A percentile compares a stretch with the other conserved stretches of the same genome.
These are phyloP conservation scores for Ceratocystis huliohia DNA, from an alignment of 2,329 filamentous ascomycete genomes.

Conservation along the genomic window DNA sequence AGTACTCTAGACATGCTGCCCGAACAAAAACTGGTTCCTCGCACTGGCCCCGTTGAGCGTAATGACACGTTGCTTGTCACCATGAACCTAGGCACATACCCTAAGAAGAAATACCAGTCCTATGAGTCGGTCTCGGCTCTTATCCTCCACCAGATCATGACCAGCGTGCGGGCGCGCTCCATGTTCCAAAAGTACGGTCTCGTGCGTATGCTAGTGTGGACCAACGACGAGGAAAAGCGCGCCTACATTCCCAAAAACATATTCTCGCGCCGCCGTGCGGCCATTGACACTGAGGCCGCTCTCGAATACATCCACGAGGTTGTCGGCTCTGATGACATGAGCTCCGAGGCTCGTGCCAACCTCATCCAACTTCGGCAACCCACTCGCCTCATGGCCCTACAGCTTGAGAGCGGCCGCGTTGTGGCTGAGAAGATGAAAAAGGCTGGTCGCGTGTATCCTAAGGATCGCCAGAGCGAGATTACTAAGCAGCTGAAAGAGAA, in stretches of 20 bases:
- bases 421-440: constrained; percentile 34
- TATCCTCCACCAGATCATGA: constrained; percentile 49
- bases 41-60: constrained; percentile 34
- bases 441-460: constrained; percentile 33
- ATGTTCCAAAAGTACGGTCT: constrained; percentile 65
- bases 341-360: constrained; percentile 23
- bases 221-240: constrained; percentile 47
- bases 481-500: constrained; percentile 23
- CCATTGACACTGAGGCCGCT: constrained; percentile 48
- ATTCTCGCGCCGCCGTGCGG: constrained; percentile 41
- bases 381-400: constrained; percentile 37
- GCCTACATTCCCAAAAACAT: constrained; percentile 48
- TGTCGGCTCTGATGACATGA: constrained; percentile 31
- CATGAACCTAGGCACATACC: constrained; percentile 49
- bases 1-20: constrained; percentile 40
- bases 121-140: constrained; percentile 47
- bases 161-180: constrained; percentile 42
- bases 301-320: constrained; percentile 49
- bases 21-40: constrained; percentile 38
- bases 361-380: constrained; percentile 19
- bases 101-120: constrained; percentile 36
- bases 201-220: constrained; percentile 67
- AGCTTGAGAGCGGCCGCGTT: constrained; percentile 33
- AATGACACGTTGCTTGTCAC: constrained; percentile 66
- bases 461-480: constrained; percentile 31